phyloP scores from a whole-genome alignment of 441 rosid species.

The Capsella rubella region DNA sequence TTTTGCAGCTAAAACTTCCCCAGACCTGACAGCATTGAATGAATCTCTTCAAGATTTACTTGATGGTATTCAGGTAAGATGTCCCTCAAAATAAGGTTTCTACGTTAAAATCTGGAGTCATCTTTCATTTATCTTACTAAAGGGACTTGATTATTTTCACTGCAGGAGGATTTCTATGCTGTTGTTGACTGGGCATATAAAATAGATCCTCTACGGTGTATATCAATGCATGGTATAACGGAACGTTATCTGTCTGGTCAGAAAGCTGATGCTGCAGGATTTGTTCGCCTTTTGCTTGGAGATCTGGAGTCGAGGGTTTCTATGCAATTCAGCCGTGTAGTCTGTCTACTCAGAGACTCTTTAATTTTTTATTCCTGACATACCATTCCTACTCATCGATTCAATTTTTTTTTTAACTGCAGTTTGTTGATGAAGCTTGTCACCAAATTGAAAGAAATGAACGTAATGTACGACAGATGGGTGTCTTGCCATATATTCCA shows the following conservation, averaged over 20 bases:
- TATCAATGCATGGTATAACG: constrained; percentile 99
- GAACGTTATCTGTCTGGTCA: constrained; percentile 98
- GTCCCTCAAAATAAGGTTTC: constrained; percentile 21
- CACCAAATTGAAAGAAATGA: constrained; percentile 98
- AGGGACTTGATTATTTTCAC: constrained; percentile 45
- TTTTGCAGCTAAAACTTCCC: constrained; percentile 71
- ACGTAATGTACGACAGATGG: constrained; percentile 86
- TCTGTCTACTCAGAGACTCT: constrained; percentile 44
- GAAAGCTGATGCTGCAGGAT: constrained; percentile 99
- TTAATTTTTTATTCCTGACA: constrained; percentile 14
- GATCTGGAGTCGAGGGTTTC: constrained; percentile 95
- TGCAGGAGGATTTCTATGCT: constrained; percentile 97
- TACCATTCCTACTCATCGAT: constrained; percentile 31
- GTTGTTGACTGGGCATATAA: constrained; percentile 99
- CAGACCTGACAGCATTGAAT: constrained; percentile 75
- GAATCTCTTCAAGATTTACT: constrained; percentile 98
- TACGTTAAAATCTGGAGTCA: constrained; percentile 50
- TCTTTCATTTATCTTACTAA: constrained; percentile 19
- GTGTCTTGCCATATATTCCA: constrained; percentile 92
- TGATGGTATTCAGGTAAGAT: constrained; percentile 90
- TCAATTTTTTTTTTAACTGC: constrained; percentile 43
- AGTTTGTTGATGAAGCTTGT: constrained; percentile 99
- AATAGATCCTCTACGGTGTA: constrained; percentile 97
- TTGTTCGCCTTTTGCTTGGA: constrained; percentile 97
- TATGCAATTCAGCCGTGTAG: constrained; percentile 88